These are phyloP conservation scores for Colletotrichum echinochloae DNA, from an alignment of 2,329 filamentous ascomycete species.

Conservation along the genomic window DNA sequence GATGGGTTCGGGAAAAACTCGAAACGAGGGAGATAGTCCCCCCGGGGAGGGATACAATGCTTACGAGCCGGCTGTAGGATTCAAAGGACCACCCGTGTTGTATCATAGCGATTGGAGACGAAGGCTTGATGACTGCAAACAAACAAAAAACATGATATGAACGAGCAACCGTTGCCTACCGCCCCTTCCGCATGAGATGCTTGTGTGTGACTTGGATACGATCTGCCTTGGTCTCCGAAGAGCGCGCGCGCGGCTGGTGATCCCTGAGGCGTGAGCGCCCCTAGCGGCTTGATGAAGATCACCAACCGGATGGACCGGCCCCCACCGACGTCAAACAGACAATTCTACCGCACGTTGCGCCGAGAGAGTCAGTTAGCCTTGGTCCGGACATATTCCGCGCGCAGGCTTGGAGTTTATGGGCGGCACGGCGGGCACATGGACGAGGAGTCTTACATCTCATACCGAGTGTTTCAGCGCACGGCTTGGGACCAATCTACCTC, in stretches of 20 bases:
- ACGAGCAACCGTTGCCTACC: conserved; percentile 17
- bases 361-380: neutral
- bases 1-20: conserved; percentile 28
- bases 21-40: conserved; percentile 19
- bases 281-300: conserved; percentile 20
- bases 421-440: neutral
- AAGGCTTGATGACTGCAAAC: conserved; percentile 33
- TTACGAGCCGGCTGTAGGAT: conserved; percentile 39
- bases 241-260: conserved; percentile 3
- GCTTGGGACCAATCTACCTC: neutral
- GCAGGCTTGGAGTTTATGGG: neutral
- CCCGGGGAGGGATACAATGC: conserved; percentile 22
- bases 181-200: neutral
- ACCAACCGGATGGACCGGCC: conserved; percentile 14
- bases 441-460: too few relatives aligned
- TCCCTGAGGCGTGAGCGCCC: neutral
- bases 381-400: neutral
- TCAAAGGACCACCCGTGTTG: conserved; percentile 39
- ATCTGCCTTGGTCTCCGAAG: neutral
- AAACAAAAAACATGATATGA: conserved; percentile 29
- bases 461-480: neutral
- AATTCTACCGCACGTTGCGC: conserved; percentile 12
- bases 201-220: conserved; percentile 20
- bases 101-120: conserved; percentile 41
- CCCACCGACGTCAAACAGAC: conserved; percentile 24